Conservation (phyloP, 2,329 filamentous ascomycete species). For the Fusarium albidum region DNA sequence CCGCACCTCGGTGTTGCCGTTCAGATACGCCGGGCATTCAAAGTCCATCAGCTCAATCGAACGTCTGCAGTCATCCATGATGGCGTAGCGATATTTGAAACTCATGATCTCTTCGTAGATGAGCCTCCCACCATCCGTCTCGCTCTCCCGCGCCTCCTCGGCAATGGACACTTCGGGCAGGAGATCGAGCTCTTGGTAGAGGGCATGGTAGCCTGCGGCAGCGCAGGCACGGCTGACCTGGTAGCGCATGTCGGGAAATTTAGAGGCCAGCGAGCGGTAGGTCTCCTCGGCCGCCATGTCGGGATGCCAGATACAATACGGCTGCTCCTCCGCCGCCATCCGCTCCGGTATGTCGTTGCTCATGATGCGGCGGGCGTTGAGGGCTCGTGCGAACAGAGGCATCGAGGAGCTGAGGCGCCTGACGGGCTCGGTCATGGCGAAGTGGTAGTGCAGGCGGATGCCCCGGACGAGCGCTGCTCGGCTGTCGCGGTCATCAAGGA, state of each 20-base stretch:
- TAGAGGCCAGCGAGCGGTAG: not conserved
- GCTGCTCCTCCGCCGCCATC: not conserved
- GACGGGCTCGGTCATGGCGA: slow-evolving; percentile 6
- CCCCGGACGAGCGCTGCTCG: too few relatives aligned
- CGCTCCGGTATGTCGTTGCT: slow-evolving; percentile 7
- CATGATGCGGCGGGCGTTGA: slow-evolving; percentile 21
- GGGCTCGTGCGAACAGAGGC: not conserved
- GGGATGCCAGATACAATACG: slow-evolving; percentile 22
- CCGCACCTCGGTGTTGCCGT: slow-evolving; percentile 12
- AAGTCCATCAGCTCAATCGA: too few relatives aligned
- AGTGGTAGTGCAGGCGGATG: too few relatives aligned
- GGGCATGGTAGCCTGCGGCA: slow-evolving; percentile 7
- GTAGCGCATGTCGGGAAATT: slow-evolving; percentile 8
- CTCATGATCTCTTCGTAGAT: slow-evolving; percentile 17
- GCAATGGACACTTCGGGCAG: slow-evolving; percentile 16
- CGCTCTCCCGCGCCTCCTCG: slow-evolving; percentile 15
- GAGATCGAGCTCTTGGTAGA: slow-evolving; percentile 6
- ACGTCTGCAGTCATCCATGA: slow-evolving; percentile 12
- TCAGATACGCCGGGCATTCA: not conserved
- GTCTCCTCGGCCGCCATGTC: slow-evolving; percentile 6
- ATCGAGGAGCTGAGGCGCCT: not conserved
- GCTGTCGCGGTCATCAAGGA: too few relatives aligned
- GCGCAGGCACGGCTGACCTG: slow-evolving; percentile 16
- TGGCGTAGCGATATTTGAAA: not conserved
- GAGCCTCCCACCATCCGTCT: not conserved